A percentile compares a stretch with the other conserved stretches of the same genome.
Evolutionary conservation across 164 flowering plant genomes (phyloP).

Genomic region (Piper longum): DNA sequence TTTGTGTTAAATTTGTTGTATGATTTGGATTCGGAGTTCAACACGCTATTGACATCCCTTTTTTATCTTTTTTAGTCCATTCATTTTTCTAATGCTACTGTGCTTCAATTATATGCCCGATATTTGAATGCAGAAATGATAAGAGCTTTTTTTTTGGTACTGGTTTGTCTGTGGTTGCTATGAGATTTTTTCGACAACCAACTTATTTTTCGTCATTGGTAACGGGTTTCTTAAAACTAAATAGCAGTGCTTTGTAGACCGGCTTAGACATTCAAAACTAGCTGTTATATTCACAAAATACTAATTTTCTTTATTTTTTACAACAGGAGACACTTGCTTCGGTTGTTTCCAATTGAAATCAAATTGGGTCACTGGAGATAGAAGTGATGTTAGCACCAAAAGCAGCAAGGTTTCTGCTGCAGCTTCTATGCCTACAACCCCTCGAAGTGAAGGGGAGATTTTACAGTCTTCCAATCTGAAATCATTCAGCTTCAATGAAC

Average conservation of each 20-base stretch:
- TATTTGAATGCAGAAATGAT: neutral
- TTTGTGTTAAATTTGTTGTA: neutral
- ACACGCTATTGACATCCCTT: neutral
- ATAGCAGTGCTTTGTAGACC: neutral
- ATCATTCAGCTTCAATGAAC: constrained; percentile 46
- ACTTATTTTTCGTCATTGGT: too few relatives aligned
- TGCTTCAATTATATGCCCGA: neutral
- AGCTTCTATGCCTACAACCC: constrained; percentile 7
- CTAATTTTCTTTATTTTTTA: neutral
- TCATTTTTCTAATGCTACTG: neutral
- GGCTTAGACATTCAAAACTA: too few relatives aligned
- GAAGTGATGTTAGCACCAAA: constrained; percentile 2
- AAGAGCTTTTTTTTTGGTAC: neutral
- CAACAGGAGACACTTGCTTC: neutral
- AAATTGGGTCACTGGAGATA: constrained; percentile 2
- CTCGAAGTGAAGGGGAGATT: constrained; percentile 53
- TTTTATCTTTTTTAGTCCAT: too few relatives aligned
- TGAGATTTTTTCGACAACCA: neutral
- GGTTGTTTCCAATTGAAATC: constrained; percentile 5
- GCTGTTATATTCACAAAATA: neutral
- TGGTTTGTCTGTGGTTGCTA: neutral
- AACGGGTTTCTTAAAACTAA: too few relatives aligned
- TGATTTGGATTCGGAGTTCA: neutral
- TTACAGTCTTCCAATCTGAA: constrained; percentile 49
- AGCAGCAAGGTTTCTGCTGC: constrained; percentile 9